These are phyloP conservation scores for Nitzschia palea DNA, from an alignment of 108 stramenopile species.

Conservation along the genomic window DNA sequence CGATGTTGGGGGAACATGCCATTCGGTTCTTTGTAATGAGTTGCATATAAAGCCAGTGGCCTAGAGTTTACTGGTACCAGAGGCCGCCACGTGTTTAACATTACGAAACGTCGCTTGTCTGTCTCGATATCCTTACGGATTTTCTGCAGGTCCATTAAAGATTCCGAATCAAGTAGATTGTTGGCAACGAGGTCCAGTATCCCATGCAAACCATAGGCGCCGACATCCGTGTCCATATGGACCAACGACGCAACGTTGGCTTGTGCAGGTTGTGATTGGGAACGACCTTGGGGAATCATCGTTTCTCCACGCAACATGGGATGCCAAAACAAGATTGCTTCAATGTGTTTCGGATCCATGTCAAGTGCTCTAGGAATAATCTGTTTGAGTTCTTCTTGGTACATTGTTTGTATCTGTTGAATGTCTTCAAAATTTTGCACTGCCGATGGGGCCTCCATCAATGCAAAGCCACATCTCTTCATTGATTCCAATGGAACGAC, in stretches of 20 bases:
- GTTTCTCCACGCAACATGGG: conserved; percentile 57
- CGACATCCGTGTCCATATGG: conserved; percentile 65
- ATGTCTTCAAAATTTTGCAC: conserved; percentile 17
- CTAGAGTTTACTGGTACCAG: conserved; percentile 25
- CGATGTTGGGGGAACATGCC: conserved; percentile 36
- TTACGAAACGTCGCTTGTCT: conserved; percentile 42
- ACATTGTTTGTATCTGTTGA: background rate
- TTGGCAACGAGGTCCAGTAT: conserved; percentile 43
- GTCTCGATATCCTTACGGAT: background rate
- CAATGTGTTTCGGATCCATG: background rate
- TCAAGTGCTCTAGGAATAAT: conserved; percentile 21
- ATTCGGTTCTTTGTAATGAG: conserved; percentile 27
- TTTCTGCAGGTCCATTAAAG: conserved; percentile 8
- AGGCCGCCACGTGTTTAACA: conserved; percentile 54
- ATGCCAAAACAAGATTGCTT: conserved; percentile 40
- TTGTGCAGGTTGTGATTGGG: conserved; percentile 29
- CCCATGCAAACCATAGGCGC: conserved; percentile 49
- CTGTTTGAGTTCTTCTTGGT: conserved; percentile 14
- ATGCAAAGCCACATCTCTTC: conserved; percentile 12
- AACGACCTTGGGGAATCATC: conserved; percentile 22
- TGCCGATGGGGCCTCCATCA: conserved; percentile 6
- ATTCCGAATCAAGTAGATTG: conserved; percentile 28
- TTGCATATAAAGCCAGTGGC: conserved; percentile 42
- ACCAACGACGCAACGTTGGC: conserved; percentile 47
- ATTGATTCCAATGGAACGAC: background rate